Base-by-base conservation (phyloP, 108 stramenopile species). In the Cyclotella choctawhatcheeana region DNA sequence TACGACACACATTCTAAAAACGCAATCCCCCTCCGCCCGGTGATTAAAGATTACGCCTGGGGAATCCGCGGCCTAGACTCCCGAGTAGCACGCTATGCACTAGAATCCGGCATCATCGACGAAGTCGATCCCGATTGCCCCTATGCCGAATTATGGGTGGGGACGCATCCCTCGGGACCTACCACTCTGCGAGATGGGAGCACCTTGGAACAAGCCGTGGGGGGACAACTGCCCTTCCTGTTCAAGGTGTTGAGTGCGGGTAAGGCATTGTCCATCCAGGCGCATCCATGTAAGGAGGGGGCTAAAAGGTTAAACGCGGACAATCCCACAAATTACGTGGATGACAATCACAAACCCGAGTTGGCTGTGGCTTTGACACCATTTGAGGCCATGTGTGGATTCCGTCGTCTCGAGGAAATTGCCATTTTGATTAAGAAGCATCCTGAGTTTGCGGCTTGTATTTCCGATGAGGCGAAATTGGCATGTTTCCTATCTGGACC, bases 321-420 rank as follows among this genome's bases (percentile, higher is more conserved):
- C 13, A 70, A 88, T 51, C 99, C 99, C 21, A 53, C 85, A 14
- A 69, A 85, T 10, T 99, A 99, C 81, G 92, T 91, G 47, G 98
- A 99, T 71, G 79, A 89, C 37, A 99, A 99, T 79, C 99, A 99
- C 88, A 99, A 99, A 72, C 99, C 99, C 0, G 99, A 99, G 84
- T 96, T 99, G 96, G 98, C 97, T 52, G 94, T 98, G 62, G 97
- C 98, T 1, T 67, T 99, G 44, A 97, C 95, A n/a, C 79, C 83
- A 59, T 97, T 99, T 62, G 94, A 97, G 74, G 97, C 93, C 51
- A 93, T 98, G 93, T 93, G 93, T 78, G 96, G 96, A n/a, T 98
- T 98, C 69, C 96, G 96, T 37, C 84, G 82, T 7, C 45, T 96
- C n/a, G 79, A 86, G 62, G 93, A 95, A 52, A 91, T 97, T 69